Conservation (phyloP, 805 yeast genomes). For the Wilhelminamyces savonicus region DNA sequence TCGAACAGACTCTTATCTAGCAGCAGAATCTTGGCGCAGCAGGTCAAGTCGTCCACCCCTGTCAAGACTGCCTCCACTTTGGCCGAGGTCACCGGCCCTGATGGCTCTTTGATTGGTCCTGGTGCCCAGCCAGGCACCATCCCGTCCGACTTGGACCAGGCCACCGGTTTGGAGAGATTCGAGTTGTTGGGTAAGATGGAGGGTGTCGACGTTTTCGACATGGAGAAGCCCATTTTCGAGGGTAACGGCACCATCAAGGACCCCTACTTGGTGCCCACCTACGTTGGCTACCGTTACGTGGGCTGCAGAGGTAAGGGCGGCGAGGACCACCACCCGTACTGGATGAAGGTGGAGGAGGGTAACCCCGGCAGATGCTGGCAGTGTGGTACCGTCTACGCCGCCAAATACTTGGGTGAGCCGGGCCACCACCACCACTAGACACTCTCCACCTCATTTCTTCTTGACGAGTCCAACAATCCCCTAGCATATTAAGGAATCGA, state of each 20-base stretch:
- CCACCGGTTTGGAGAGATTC: conserved; percentile 97
- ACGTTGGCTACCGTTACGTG: conserved; percentile 88
- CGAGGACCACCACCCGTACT: conserved; percentile 83
- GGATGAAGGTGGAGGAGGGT: conserved; percentile 83
- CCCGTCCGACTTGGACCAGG: conserved; percentile 93
- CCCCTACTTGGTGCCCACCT: conserved; percentile 86
- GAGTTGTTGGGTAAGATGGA: conserved; percentile 91
- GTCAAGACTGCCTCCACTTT: conserved; percentile 61
- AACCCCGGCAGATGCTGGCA: conserved; percentile 96
- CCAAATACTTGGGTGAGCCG: conserved; percentile 82
- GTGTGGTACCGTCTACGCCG: conserved; percentile 91
- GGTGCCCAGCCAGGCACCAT: conserved; percentile 84
- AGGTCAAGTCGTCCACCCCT: conserved; percentile 27
- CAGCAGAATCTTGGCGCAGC: conserved; percentile 20
- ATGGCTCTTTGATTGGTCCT: conserved; percentile 73
- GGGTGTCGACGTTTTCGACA: conserved; percentile 92
- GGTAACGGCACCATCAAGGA: conserved; percentile 87
- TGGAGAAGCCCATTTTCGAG: conserved; percentile 78
- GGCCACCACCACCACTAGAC: conserved; percentile 49
- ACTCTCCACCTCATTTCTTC: too few species aligned
- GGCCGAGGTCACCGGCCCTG: conserved; percentile 72
- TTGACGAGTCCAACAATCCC: too few species aligned
- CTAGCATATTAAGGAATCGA: too few species aligned
- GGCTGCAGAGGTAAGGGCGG: conserved; percentile 93
- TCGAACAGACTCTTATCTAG: conserved; percentile 27